These are phyloP conservation scores for Pythium periplocum DNA, from an alignment of 352 stramenopile genomes.

Conservation along the genomic window DNA sequence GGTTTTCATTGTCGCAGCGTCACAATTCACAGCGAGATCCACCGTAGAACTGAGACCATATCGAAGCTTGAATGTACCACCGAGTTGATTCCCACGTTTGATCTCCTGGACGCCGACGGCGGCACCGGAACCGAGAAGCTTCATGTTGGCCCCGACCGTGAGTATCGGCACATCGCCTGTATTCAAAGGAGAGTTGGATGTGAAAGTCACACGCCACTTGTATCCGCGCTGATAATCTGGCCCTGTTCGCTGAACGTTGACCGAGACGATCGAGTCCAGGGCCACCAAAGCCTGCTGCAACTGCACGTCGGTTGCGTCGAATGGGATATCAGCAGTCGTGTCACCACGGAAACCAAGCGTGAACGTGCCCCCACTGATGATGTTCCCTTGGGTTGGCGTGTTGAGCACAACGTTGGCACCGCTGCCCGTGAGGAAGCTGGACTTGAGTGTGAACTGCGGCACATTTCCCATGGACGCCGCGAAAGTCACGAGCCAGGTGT, in stretches of 20 bases:
- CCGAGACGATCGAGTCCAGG: conserved; percentile 52
- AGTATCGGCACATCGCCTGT: conserved; percentile 54
- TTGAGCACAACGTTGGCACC: conserved; percentile 64
- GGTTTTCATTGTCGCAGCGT: conserved; percentile 57
- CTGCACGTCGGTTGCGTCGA: conserved; percentile 60
- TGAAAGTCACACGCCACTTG: conserved; percentile 79
- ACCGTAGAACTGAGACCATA: conserved; percentile 48
- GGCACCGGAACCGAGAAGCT: conserved; percentile 31
- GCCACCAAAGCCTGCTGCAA: conserved; percentile 61
- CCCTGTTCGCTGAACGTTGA: conserved; percentile 48
- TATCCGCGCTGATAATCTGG: conserved; percentile 58
- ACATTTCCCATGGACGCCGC: conserved; percentile 53
- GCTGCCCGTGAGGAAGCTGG: conserved; percentile 61
- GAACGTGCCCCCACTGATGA: conserved; percentile 86
- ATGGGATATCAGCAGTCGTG: conserved; percentile 81
- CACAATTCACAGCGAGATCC: conserved; percentile 77
- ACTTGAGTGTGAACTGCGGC: conserved; percentile 52
- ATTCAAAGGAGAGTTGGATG: conserved; percentile 41
- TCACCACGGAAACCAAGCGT: conserved; percentile 87
- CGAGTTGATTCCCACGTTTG: conserved; percentile 58
- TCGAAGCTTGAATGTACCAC: conserved; percentile 53
- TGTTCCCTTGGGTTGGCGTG: conserved; percentile 53
- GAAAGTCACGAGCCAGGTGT: conserved; percentile 92
- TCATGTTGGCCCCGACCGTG: conserved; percentile 33
- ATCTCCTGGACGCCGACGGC: conserved; percentile 28